Conservation (phyloP, 2,329 filamentous ascomycete genomes). For the Sclerotinia subarctica region DNA sequence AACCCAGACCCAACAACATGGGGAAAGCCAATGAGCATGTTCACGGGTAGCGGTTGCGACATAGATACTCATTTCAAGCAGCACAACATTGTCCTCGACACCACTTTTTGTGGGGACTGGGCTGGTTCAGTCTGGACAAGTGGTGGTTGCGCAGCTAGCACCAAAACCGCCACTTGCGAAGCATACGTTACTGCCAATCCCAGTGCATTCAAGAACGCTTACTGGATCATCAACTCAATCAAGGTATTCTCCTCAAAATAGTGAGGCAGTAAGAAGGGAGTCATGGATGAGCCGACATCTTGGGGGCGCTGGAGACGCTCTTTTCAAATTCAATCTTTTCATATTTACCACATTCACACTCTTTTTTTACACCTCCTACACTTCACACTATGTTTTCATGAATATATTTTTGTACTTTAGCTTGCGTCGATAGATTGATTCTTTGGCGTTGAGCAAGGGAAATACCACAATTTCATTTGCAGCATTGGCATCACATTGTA, state of each 20-base stretch:
- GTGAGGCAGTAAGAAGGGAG: conserved; percentile 22
- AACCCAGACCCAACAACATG: conserved; percentile 62
- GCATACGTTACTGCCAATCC: conserved; percentile 71
- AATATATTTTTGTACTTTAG: conserved; percentile 10
- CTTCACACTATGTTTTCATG: conserved; percentile 2
- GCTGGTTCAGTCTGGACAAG: conserved; percentile 68
- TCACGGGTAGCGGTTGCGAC: conserved; percentile 67
- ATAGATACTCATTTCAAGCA: conserved; percentile 67
- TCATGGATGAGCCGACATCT: conserved; percentile 4
- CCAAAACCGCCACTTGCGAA: conserved; percentile 59
- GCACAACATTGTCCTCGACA: conserved; percentile 77
- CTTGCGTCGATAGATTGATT: neutral
- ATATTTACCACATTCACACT: neutral
- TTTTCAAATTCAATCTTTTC: neutral
- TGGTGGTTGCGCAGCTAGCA: conserved; percentile 53
- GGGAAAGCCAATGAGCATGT: conserved; percentile 65
- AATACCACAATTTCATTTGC: conserved; percentile 20
- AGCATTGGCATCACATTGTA: neutral
- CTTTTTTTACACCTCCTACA: neutral
- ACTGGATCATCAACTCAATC: conserved; percentile 67
- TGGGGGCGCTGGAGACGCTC: neutral
- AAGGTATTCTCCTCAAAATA: conserved; percentile 29
- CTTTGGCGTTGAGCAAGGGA: conserved; percentile 15
- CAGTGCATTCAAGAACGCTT: conserved; percentile 66
- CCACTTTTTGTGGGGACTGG: conserved; percentile 84